Percentiles rank a stretch among this genome's conserved stretches.
phyloP scores from a whole-genome alignment of 768 basidiomycete species.

The Agaricus sinodeliciosus region DNA sequence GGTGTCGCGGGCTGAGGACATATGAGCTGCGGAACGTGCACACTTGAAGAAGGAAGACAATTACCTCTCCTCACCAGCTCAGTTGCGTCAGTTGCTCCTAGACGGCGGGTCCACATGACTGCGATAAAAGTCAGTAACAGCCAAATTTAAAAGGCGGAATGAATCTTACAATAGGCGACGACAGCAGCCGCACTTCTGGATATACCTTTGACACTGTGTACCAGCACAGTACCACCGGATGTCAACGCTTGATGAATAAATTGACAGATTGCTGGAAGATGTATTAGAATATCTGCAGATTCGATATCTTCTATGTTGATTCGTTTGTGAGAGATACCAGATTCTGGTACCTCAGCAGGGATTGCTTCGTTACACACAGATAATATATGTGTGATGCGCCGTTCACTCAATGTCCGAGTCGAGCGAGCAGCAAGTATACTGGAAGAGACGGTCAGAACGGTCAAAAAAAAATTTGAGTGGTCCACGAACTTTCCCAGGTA shows the following conservation, averaged over 20 bases:
- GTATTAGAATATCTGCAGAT: constrained; percentile 61
- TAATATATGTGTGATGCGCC: constrained; percentile 72
- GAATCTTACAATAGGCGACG: constrained; percentile 64
- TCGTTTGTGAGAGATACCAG: constrained; percentile 63
- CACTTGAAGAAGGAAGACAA: neutral
- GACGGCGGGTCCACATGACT: constrained; percentile 65
- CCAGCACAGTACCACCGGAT: constrained; percentile 54
- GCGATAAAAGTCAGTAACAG: constrained; percentile 3
- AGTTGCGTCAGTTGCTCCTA: constrained; percentile 53
- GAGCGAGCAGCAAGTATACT: constrained; percentile 69
- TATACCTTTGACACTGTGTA: constrained; percentile 62
- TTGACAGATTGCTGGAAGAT: constrained; percentile 57
- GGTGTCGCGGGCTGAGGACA: constrained; percentile 55
- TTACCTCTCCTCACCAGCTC: constrained; percentile 55
- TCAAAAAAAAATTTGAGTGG: constrained; percentile 14
- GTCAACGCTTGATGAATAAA: constrained; percentile 60
- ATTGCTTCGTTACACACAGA: constrained; percentile 72
- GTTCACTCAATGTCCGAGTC: constrained; percentile 63
- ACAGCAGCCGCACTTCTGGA: constrained; percentile 66
- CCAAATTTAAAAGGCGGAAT: neutral
- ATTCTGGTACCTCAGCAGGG: constrained; percentile 63
- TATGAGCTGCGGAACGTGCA: constrained; percentile 4
- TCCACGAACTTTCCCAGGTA: constrained; percentile 69
- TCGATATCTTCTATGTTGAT: constrained; percentile 66
- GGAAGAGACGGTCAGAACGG: constrained; percentile 14